phyloP scores from a whole-genome alignment of 441 rosid species.

The Flueggea neowawraea region DNA sequence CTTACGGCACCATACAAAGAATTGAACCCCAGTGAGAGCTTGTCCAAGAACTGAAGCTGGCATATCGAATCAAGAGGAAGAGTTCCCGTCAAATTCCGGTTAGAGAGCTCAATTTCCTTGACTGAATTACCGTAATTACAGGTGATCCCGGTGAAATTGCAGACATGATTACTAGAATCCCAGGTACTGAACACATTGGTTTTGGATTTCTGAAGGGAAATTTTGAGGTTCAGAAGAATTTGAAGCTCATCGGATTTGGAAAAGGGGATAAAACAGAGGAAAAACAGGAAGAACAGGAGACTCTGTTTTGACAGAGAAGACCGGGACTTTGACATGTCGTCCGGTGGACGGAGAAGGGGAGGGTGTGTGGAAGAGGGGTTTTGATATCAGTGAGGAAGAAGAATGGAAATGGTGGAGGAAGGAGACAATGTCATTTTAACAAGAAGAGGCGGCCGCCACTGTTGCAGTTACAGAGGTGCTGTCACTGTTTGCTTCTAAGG shows the following conservation, averaged over 20 bases:
- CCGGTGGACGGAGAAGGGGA: too few relatives aligned
- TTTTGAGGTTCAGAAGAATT: constrained; percentile 41
- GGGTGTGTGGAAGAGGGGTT: too few relatives aligned
- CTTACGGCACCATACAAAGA: constrained; percentile 43
- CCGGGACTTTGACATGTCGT: not conserved
- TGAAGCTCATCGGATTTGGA: constrained; percentile 56
- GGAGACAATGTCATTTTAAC: too few relatives aligned
- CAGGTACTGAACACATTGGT: constrained; percentile 49
- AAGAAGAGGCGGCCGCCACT: too few relatives aligned
- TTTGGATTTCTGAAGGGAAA: constrained; percentile 32
- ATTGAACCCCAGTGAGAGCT: constrained; percentile 70
- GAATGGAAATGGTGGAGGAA: too few relatives aligned
- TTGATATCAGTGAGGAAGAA: too few relatives aligned
- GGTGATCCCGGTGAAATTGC: constrained; percentile 65
- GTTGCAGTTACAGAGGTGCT: too few relatives aligned
- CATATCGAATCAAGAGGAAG: constrained; percentile 63
- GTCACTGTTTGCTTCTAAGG: too few relatives aligned
- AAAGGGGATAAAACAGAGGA: constrained; percentile 18
- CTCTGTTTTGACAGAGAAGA: constrained; percentile 4
- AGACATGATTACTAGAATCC: constrained; percentile 26
- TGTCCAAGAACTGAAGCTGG: constrained; percentile 49
- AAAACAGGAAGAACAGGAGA: constrained; percentile 30
- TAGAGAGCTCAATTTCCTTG: constrained; percentile 66
- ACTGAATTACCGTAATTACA: constrained; percentile 45
- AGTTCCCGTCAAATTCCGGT: constrained; percentile 34